Base-by-base conservation (phyloP, 2,329 filamentous ascomycete species). In the Cladosporium phlei region DNA sequence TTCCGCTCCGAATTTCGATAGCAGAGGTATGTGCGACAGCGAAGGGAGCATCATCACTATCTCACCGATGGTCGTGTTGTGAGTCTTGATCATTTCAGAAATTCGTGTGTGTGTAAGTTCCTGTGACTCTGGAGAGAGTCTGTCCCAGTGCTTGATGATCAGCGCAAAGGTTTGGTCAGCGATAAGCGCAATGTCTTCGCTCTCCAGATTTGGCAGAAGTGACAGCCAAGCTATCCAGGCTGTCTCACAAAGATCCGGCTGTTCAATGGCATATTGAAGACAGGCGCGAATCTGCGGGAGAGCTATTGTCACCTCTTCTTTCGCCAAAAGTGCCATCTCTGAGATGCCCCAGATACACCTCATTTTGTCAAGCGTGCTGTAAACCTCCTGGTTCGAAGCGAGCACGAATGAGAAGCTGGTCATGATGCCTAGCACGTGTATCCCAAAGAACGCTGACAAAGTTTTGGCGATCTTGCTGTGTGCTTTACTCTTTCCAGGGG, bases 281-380 rank as follows among this genome's bases (percentile, higher is more conserved):
- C 88, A 96, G n/a, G 91, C 89, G 55, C 88, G 88, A 47, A 97
- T 91, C 72, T 96, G 91, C 17, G 93, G 91, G 30, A 95, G 74
- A 39, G 88, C 93, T 56, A 85, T 82, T 51, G 82, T 83, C 24
- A 90, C 80, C 59, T 86, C 82, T 2, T 75, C 75, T 57, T 82
- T 84, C 34, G 87, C 86, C 38, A 94, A 73, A 45, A 74, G 80
- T 39, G 96, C 85, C 78, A 98, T 86, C 62, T 95, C 88, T 55
- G 88, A 86, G 61, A 98, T 85, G 4, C 88, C 90, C 53, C 80
- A 79, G 7, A 98, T 80, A 56, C 84, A 89, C 49, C 85, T 78
- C 47, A 79, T 80, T 58, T 89, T 88, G 61, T 96, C 89, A 11
- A 47, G 19, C 30, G 52, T 40, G 7, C 49, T 48, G 25, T 58